Evolutionary conservation across 1,284 basidiomycete species (phyloP), one percentile per base, ranked within the genome.

Genomic region (Moesziomyces antarcticus): DNA sequence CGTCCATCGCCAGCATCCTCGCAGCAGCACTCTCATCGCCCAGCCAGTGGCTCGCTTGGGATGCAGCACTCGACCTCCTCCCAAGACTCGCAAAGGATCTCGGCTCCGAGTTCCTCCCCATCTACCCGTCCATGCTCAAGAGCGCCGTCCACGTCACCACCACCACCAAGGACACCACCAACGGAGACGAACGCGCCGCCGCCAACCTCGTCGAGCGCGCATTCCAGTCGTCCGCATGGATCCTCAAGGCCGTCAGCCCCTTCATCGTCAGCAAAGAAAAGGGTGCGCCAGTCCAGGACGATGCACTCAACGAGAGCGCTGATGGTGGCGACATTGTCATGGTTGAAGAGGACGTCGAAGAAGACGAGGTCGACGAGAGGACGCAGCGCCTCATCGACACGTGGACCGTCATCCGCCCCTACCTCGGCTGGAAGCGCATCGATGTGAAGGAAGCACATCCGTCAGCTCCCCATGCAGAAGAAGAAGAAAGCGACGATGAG

Each of bases 11-110:
- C 2, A 18, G 47, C 1, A 45, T 53, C 5, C 68, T 84, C 5
- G 61, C 73, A 21, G 22, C 41, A 0, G 52, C 54, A 1, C 65
- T 82, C 2, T 59, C 65, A 0, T 48, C 52, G 9, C 58, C 46
- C 0, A 55, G 62, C 33, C 62, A 65, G 6, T 79, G 78, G 66
- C 75, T 81, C 4, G 80, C 80, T 0, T 82, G 75, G 71, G 82
- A 83, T 52, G 79, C 81, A 11, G 68, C 75, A 1, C 68, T 84
- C 27, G 82, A 84, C 46, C 73, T 84, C 11, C 58, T 83, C n/a
- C 81, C 82, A 1, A 75, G 81, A n/a, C 73, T 84, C 14, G 80
- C 82, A 4, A 73, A 73, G 25, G 82, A 84, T 27, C 64, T 83
- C 16, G 73, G 75, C 9, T 68, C 76, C 16, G 81, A 83, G 63